phyloP scores from a whole-genome alignment of 371 early-diverging fungal species.

The Cokeromyces recurvatus region DNA sequence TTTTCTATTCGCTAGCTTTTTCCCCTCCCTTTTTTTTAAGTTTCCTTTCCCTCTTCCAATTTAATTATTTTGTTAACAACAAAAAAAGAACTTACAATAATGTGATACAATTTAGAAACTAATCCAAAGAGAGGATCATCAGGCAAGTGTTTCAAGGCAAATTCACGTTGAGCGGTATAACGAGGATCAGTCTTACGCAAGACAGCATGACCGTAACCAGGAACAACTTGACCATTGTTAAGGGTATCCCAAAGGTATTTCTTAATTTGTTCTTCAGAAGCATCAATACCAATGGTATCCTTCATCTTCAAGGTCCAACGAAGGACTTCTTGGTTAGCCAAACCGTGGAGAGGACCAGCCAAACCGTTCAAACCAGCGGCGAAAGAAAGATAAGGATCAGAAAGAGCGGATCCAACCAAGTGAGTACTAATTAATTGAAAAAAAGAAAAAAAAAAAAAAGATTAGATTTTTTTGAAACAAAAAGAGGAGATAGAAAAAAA shows the following conservation, averaged over 20 bases:
- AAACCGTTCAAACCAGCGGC: conserved; percentile 97
- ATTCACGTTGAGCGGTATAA: conserved; percentile 98
- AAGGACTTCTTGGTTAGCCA: conserved; percentile 99
- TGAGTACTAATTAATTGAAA: conserved; percentile 55
- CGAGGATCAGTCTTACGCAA: conserved; percentile 96
- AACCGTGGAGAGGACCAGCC: conserved; percentile 98
- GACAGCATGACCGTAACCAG: conserved; percentile 98
- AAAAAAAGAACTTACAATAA: conserved; percentile 68
- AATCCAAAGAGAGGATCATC: conserved; percentile 95
- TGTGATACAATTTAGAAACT: conserved; percentile 94
- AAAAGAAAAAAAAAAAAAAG: background rate
- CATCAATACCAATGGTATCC: conserved; percentile 78
- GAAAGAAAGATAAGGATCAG: conserved; percentile 97
- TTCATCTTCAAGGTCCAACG: conserved; percentile 95
- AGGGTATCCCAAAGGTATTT: conserved; percentile 95
- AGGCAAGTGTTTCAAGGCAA: conserved; percentile 97
- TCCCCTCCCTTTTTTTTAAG: background rate
- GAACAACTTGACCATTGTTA: conserved; percentile 95
- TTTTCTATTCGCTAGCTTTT: background rate
- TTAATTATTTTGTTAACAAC: no score
- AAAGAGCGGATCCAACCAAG: conserved; percentile 95
- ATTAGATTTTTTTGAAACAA: background rate
- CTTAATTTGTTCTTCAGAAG: conserved; percentile 90
- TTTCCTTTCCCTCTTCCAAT: background rate
- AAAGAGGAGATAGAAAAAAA: no score